phyloP scores from a whole-genome alignment of 352 stramenopile genomes.

The Phytophthora uliginosa region DNA sequence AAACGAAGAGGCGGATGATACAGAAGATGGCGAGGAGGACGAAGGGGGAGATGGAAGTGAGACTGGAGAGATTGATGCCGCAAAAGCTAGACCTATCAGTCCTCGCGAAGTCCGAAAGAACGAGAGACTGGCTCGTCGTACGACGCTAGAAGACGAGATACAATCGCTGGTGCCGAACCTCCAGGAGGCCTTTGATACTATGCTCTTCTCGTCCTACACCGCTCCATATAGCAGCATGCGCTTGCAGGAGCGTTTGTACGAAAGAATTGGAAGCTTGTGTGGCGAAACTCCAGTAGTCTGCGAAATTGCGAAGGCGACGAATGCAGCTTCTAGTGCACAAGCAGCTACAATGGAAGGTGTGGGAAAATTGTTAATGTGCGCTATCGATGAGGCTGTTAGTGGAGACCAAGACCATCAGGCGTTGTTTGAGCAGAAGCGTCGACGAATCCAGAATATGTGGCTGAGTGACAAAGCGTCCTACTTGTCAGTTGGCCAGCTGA shows the following conservation, averaged over 20 bases:
- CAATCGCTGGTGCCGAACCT: slow-evolving; percentile 36
- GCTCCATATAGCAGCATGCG: slow-evolving; percentile 44
- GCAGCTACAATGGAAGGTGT: slow-evolving; percentile 33
- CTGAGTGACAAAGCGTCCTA: slow-evolving; percentile 49
- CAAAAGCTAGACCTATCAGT: slow-evolving; percentile 8
- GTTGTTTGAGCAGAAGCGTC: slow-evolving; percentile 43
- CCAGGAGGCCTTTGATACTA: slow-evolving; percentile 41
- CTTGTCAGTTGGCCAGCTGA: slow-evolving; percentile 22
- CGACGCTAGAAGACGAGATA: slow-evolving; percentile 31
- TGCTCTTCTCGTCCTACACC: slow-evolving; percentile 37
- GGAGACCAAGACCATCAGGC: slow-evolving; percentile 38
- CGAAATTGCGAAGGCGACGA: slow-evolving; percentile 36
- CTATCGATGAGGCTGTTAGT: slow-evolving; percentile 57
- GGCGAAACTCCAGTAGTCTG: slow-evolving; percentile 57
- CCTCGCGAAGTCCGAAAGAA: slow-evolving; percentile 18
- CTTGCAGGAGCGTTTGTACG: slow-evolving; percentile 35
- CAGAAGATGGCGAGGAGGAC: slow-evolving; percentile 28
- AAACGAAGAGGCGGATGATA: slow-evolving; percentile 32
- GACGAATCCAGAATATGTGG: slow-evolving; percentile 36
- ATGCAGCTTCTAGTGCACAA: background rate
- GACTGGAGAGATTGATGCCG: background rate
- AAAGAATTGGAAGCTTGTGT: slow-evolving; percentile 40
- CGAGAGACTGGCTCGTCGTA: slow-evolving; percentile 27
- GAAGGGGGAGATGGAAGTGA: slow-evolving; percentile 29
- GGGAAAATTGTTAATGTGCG: slow-evolving; percentile 35